phyloP scores from a whole-genome alignment of 2,329 filamentous ascomycete species.

The Monosporascus sp. region DNA sequence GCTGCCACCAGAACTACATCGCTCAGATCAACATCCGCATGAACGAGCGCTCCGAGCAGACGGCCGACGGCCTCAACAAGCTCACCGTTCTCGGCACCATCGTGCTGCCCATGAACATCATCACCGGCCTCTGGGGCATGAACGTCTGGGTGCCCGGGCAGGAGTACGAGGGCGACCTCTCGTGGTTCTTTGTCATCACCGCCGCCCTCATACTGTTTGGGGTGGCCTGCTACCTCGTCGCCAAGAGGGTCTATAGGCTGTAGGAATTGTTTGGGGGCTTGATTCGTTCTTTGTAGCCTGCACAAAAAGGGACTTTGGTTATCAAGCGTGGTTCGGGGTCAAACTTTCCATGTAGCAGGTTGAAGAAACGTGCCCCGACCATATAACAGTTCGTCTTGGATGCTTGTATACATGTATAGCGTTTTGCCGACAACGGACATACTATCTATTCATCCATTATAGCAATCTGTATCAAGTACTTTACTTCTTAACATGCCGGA shows the following conservation, averaged over 20 bases:
- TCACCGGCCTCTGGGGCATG: slow-evolving; percentile 98
- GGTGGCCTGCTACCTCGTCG: slow-evolving; percentile 70
- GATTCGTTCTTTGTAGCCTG: too few species aligned
- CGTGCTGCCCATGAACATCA: slow-evolving; percentile 97
- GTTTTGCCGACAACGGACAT: too few species aligned
- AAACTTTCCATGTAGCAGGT: too few species aligned
- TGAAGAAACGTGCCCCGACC: too few species aligned
- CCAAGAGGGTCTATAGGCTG: slow-evolving; percentile 70
- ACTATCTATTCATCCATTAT: too few species aligned
- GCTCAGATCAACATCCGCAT: slow-evolving; percentile 98
- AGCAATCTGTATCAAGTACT: too few species aligned
- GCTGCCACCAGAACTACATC: slow-evolving; percentile 95
- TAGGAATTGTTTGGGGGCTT: too few species aligned
- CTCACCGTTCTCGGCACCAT: slow-evolving; percentile 95
- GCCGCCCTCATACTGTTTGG: slow-evolving; percentile 75
- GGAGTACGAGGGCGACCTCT: slow-evolving; percentile 66
- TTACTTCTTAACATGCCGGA: too few species aligned
- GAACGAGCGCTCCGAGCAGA: slow-evolving; percentile 96
- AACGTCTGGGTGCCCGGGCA: slow-evolving; percentile 96
- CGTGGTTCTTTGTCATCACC: slow-evolving; percentile 73
- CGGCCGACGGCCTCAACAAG: slow-evolving; percentile 89
- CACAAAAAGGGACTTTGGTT: too few species aligned
- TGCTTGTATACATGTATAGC: too few species aligned
- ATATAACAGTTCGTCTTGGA: too few species aligned
- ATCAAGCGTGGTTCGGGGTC: too few species aligned